Evolutionary conservation across 2,329 filamentous ascomycete species (phyloP).

Genomic region (Macrophomina pseudophaseolina): DNA sequence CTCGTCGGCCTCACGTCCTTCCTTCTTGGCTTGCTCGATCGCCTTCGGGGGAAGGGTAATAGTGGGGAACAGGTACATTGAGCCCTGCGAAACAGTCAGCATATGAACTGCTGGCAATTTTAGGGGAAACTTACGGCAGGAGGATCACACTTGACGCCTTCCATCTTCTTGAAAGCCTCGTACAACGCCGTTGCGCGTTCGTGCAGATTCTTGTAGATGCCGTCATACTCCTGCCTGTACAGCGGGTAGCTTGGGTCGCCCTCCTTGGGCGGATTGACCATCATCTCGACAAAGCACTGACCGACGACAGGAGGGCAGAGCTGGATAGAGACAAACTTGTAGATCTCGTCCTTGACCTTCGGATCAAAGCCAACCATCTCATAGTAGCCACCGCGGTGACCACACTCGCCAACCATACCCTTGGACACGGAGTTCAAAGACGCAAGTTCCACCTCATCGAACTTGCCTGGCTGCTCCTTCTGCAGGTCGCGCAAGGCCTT

Average conservation of each 20-base stretch:
- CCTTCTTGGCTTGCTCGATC: conserved; percentile 72
- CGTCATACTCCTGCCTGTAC: conserved; percentile 84
- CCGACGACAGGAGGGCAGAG: conserved; percentile 94
- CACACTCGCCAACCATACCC: conserved; percentile 98
- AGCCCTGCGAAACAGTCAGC: conserved; percentile 62
- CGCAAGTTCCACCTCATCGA: conserved; percentile 84
- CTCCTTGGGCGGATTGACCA: conserved; percentile 90
- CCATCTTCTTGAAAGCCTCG: conserved; percentile 91
- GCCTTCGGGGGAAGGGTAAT: conserved; percentile 81
- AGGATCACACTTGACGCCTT: conserved; percentile 87
- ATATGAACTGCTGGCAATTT: background rate
- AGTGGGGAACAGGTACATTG: conserved; percentile 99
- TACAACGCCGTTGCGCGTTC: conserved; percentile 84
- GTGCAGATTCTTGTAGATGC: conserved; percentile 78
- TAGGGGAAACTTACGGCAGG: conserved; percentile 63
- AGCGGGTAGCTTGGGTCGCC: conserved; percentile 84
- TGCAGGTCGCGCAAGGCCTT: conserved; percentile 82
- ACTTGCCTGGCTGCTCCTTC: conserved; percentile 68
- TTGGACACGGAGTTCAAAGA: conserved; percentile 95
- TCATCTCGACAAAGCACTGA: conserved; percentile 94
- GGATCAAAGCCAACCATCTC: conserved; percentile 90
- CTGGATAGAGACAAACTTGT: conserved; percentile 98
- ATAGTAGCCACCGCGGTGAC: conserved; percentile 96
- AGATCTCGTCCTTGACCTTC: conserved; percentile 88
- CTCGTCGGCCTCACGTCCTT: conserved; percentile 80